phyloP scores from a whole-genome alignment of 345 rosid genomes.

The Dimocarpus longan region DNA sequence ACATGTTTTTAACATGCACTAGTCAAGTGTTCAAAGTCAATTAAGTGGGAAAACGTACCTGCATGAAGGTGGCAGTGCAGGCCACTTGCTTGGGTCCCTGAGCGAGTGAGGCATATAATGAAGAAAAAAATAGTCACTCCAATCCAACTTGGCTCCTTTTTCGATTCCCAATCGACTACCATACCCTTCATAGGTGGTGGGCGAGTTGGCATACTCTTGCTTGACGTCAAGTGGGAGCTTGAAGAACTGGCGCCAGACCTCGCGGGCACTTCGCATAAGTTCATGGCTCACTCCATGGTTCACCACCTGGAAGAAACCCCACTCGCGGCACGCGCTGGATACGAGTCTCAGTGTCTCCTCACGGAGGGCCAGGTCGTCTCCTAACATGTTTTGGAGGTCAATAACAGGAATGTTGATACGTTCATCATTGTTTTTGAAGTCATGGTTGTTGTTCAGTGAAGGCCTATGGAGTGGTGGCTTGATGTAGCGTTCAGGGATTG shows the following conservation, averaged over 20 bases:
- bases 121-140: conserved; percentile 93
- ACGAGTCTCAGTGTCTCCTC: conserved; percentile 33
- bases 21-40: neutral
- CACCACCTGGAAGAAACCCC: conserved; percentile 94
- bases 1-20: neutral
- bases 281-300: conserved; percentile 77
- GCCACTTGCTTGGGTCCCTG: conserved; percentile 72
- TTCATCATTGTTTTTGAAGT: neutral
- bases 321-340: conserved; percentile 62
- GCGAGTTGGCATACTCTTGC: conserved; percentile 66
- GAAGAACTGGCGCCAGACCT: conserved; percentile 75
- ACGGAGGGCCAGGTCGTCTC: conserved; percentile 16
- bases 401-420: conserved; percentile 57
- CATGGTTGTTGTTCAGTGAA: neutral
- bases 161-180: conserved; percentile 88
- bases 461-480: conserved; percentile 67
- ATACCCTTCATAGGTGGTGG: conserved; percentile 88
- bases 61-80: conserved; percentile 60
- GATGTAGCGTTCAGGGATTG: conserved; percentile 64
- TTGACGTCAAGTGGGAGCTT: conserved; percentile 67
- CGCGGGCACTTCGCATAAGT: conserved; percentile 52
- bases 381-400: conserved; percentile 45
- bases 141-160: conserved; percentile 81
- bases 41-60: conserved; percentile 42
- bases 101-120: conserved; percentile 56